phyloP scores from a whole-genome alignment of 768 basidiomycete species.

The Boletus edulis region DNA sequence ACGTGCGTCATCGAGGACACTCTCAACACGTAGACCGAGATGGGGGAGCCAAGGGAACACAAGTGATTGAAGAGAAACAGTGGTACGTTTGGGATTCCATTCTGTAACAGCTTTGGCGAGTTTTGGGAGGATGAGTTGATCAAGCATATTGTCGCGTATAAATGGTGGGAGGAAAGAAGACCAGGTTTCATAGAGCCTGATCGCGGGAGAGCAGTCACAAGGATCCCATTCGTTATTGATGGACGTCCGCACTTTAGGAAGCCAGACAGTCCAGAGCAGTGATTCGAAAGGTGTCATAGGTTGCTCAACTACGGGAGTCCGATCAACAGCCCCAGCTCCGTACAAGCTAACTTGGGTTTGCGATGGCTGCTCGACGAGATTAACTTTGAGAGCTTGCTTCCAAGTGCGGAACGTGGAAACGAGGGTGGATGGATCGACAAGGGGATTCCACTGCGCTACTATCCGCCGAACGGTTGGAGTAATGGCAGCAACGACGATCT shows the following conservation, averaged over 20 bases:
- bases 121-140: constrained; percentile 94
- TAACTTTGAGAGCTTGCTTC: constrained; percentile 66
- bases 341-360: constrained; percentile 54
- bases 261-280: constrained; percentile 91
- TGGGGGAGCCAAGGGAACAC: constrained; percentile 97
- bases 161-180: constrained; percentile 83
- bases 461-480: constrained; percentile 74
- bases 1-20: constrained; percentile 81
- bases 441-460: constrained; percentile 78
- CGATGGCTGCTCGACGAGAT: constrained; percentile 40
- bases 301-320: constrained; percentile 40
- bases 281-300: constrained; percentile 96
- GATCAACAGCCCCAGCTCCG: constrained; percentile 41
- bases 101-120: constrained; percentile 78
- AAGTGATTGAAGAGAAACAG: constrained; percentile 66
- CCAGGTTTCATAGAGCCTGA: constrained; percentile 88
- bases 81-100: constrained; percentile 69
- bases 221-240: constrained; percentile 97
- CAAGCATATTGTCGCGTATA: constrained; percentile 91
- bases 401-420: constrained; percentile 66
- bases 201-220: constrained; percentile 65
- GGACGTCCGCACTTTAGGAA: constrained; percentile 88
- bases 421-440: constrained; percentile 69
- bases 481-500: constrained; percentile 91
- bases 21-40: constrained; percentile 78